phyloP scores from a whole-genome alignment of 345 rosid genomes.

The Microcos paniculata region DNA sequence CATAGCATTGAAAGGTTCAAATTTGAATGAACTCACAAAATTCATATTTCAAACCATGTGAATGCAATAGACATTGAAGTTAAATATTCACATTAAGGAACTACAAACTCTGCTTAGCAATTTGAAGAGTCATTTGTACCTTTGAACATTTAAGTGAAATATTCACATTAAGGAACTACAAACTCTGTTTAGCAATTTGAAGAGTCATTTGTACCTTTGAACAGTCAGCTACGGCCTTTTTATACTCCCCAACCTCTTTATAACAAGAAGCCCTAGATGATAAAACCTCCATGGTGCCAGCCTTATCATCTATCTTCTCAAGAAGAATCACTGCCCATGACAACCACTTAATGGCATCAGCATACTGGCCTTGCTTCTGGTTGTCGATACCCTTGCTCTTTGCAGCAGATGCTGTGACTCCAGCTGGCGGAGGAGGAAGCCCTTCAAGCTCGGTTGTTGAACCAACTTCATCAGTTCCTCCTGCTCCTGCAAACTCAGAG shows the following conservation, averaged over 20 bases:
- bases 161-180: not conserved
- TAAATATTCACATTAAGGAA: not conserved
- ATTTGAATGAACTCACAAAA: not conserved
- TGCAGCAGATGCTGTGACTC: constrained; percentile 71
- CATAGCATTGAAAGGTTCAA: not conserved
- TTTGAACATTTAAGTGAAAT: constrained; percentile 43
- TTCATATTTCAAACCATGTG: not conserved
- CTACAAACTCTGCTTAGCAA: not conserved
- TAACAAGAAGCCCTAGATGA: constrained; percentile 93
- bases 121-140: constrained; percentile 41
- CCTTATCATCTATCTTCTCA: constrained; percentile 63
- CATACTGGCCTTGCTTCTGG: constrained; percentile 90
- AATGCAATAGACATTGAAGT: not conserved
- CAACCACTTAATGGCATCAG: constrained; percentile 97
- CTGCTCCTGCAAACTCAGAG: constrained; percentile 56
- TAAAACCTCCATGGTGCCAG: constrained; percentile 59
- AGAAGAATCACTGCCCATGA: constrained; percentile 94
- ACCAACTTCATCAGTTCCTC: constrained; percentile 47
- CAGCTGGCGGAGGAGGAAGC: constrained; percentile 94
- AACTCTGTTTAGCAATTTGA: constrained; percentile 5
- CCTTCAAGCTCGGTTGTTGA: constrained; percentile 92
- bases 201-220: constrained; percentile 56
- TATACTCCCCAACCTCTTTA: constrained; percentile 99
- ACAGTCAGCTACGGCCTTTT: constrained; percentile 97
- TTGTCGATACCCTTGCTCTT: constrained; percentile 85